Evolutionary conservation across 139 green algal genomes (phyloP), one percentile per base, ranked within the genome.

Genomic region (Chlorella ohadii): DNA sequence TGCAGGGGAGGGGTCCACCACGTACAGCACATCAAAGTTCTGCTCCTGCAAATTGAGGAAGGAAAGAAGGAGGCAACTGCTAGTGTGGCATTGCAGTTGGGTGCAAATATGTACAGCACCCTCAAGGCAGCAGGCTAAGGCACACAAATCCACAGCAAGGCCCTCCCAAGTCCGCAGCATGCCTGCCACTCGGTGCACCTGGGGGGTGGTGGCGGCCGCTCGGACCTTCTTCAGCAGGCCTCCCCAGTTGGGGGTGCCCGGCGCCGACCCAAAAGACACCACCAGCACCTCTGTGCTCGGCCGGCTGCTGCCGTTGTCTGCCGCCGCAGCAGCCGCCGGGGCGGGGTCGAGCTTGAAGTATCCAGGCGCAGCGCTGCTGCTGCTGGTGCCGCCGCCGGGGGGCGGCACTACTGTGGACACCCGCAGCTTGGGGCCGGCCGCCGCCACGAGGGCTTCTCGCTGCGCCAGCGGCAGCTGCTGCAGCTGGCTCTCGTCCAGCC

Each of bases 211-310:
- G 17, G 66, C 67, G 27, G 81, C 84, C 5, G 72, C 77, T 51
- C 71, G 86, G n/a, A 97, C 85, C 44, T 88, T 82, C 73, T 63
- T 72, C 70, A 99, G 85, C 71, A 97, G 71, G 0, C 95, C 93
- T 7, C 91, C 96, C 96, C 96, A 99, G 86, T 99, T 99, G 25
- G 97, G 95, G n/a, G 94, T 90, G 4, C 96, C 96, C 17, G 96
- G 96, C 9, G 96, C 96, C 59, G 90, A 96, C 33, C 93, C 96
- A 90, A 99, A 99, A 9, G 96, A 91, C 28, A 99, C 95, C 44
- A 99, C 89, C 61, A 99, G 87, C 82, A 96, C 73, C 33, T 75
- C 65, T 33, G 77, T 27, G 64, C 61, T 27, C 34, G 31, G 38
- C 25, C 44, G 31, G 65, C 64, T 51, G 90, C 76, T 44, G 87